Conservation (phyloP, 352 stramenopile species). For the Phytophthora brassicae region DNA sequence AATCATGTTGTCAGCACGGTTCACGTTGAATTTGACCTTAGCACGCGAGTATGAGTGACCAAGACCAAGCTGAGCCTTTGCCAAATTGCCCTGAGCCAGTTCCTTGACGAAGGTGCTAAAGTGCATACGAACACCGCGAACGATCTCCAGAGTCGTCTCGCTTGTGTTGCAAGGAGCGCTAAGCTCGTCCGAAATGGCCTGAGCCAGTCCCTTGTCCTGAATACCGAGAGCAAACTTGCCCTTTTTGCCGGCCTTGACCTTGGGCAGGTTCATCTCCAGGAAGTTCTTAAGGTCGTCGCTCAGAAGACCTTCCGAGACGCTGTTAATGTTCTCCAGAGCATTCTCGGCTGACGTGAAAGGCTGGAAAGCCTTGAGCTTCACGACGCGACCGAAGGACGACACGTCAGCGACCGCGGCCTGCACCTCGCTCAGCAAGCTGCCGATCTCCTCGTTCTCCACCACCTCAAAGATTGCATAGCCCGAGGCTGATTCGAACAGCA, state of each 20-base stretch:
- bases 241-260: constrained; percentile 93
- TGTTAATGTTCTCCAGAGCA: constrained; percentile 99
- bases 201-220: constrained; percentile 93
- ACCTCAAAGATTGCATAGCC: constrained; percentile 99
- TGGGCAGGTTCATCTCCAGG: constrained; percentile 99
- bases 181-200: constrained; percentile 95
- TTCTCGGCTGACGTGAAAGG: constrained; percentile 99
- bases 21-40: constrained; percentile 99
- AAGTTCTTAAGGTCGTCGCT: constrained; percentile 97
- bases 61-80: constrained; percentile 98
- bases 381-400: constrained; percentile 93
- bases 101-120: constrained; percentile 98
- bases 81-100: constrained; percentile 93
- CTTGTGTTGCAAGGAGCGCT: constrained; percentile 95
- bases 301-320: constrained; percentile 94
- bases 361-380: constrained; percentile 99
- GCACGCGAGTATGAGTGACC: constrained; percentile 99
- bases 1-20: constrained; percentile 99
- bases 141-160: constrained; percentile 96
- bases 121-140: constrained; percentile 96
- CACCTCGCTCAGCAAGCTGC: constrained; percentile 80
- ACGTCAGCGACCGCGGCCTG: constrained; percentile 94
- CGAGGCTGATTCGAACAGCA: constrained; percentile 97
- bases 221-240: constrained; percentile 89
- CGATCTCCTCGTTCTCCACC: constrained; percentile 98